phyloP scores from a whole-genome alignment of 805 yeast species.

The Ogataea wickerhamii region DNA sequence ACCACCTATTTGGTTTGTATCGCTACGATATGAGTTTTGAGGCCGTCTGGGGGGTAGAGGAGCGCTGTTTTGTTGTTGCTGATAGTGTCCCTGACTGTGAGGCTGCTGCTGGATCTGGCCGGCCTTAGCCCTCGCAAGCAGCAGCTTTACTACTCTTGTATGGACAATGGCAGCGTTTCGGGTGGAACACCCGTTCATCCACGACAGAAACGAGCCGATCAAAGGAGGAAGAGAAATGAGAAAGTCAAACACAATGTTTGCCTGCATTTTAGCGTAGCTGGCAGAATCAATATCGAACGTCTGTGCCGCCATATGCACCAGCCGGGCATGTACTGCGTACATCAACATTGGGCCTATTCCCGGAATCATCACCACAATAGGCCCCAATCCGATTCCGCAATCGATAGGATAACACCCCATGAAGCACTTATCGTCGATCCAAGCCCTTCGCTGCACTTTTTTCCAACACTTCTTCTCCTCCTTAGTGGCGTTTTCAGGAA shows the following conservation, averaged over 20 bases:
- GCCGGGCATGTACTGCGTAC: slow-evolving; percentile 72
- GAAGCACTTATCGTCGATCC: slow-evolving; percentile 83
- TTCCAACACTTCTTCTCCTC: slow-evolving; percentile 70
- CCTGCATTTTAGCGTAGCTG: slow-evolving; percentile 65
- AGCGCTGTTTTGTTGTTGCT: background rate
- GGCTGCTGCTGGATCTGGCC: background rate
- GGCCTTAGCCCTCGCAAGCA: slow-evolving; percentile 14
- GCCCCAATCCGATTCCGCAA: slow-evolving; percentile 77
- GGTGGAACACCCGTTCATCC: slow-evolving; percentile 84
- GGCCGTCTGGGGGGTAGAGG: background rate
- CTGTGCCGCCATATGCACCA: slow-evolving; percentile 58
- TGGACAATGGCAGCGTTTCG: slow-evolving; percentile 83
- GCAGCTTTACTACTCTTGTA: slow-evolving; percentile 28
- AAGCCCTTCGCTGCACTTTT: slow-evolving; percentile 68
- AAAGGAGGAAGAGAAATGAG: slow-evolving; percentile 75
- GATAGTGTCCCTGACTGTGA: background rate
- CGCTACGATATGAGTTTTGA: background rate
- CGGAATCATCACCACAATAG: slow-evolving; percentile 64
- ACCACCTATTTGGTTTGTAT: too few relatives aligned
- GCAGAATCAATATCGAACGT: slow-evolving; percentile 54
- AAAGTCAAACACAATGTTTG: slow-evolving; percentile 72
- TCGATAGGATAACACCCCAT: slow-evolving; percentile 74
- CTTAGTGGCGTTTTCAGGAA: slow-evolving; percentile 56
- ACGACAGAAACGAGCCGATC: slow-evolving; percentile 70
- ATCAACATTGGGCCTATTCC: slow-evolving; percentile 79